A percentile compares a stretch with the other conserved stretches of the same genome.
Evolutionary conservation across 768 basidiomycete genomes (phyloP).

Genomic region (Pseudohyphozyma bogoriensis): DNA sequence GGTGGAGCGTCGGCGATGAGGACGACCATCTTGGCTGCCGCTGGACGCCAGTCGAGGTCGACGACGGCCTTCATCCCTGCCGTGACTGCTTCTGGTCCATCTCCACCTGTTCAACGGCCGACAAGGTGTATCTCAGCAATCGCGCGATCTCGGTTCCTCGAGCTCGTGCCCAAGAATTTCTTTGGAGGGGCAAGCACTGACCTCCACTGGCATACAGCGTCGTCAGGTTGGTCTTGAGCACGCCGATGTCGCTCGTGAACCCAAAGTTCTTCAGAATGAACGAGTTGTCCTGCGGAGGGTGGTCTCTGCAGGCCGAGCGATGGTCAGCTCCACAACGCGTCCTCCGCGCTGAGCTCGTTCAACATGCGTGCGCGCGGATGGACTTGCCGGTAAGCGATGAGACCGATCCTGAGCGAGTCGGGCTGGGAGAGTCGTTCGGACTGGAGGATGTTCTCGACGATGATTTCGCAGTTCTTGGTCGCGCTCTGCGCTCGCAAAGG

Average conservation of each 20-base stretch:
- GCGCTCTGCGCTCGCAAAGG: constrained; percentile 39
- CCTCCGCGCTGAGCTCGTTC: constrained; percentile 62
- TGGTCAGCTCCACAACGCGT: constrained; percentile 70
- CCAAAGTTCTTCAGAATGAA: constrained; percentile 89
- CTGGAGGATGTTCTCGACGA: constrained; percentile 87
- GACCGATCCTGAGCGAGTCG: constrained; percentile 79
- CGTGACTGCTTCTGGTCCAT: constrained; percentile 96
- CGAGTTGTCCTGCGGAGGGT: constrained; percentile 90
- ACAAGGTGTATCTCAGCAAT: background rate
- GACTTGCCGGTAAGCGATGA: constrained; percentile 67
- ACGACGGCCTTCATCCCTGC: constrained; percentile 78
- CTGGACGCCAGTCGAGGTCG: constrained; percentile 74
- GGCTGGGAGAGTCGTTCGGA: constrained; percentile 77
- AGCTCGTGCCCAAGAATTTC: background rate
- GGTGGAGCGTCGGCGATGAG: constrained; percentile 96
- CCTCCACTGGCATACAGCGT: constrained; percentile 79
- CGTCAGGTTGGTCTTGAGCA: constrained; percentile 74
- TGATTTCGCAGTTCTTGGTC: constrained; percentile 91
- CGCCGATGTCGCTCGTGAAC: constrained; percentile 80
- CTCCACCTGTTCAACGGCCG: constrained; percentile 42
- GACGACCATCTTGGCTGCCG: constrained; percentile 89
- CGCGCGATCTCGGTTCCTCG: background rate
- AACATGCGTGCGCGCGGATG: background rate
- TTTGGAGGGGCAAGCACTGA: constrained; percentile 44
- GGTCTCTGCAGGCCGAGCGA: constrained; percentile 81